A percentile compares a stretch with the other conserved stretches of the same genome.
Conservation (phyloP, 2,329 filamentous ascomycete species). For the Dothiorella sarmentorum region DNA sequence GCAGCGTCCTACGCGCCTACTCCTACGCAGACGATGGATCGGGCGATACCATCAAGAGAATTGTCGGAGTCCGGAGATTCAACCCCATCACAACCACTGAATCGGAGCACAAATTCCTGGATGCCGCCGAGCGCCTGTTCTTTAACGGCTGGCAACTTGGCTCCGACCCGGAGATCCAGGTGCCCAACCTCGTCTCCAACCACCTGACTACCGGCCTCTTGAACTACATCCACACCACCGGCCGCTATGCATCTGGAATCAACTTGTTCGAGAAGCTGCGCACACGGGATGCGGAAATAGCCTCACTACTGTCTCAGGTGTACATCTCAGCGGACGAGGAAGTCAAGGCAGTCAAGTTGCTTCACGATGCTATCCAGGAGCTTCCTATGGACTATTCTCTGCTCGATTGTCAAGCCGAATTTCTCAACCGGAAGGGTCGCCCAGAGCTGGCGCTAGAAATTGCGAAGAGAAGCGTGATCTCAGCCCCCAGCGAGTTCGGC, state of each 20-base stretch:
- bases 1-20: conserved; percentile 89
- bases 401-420: conserved; percentile 89
- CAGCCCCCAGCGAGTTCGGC: conserved; percentile 92
- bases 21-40: conserved; percentile 95
- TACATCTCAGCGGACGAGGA: conserved; percentile 95
- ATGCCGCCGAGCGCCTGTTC: conserved; percentile 91
- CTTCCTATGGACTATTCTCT: conserved; percentile 97
- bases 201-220: conserved; percentile 91
- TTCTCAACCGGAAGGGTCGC: conserved; percentile 83
- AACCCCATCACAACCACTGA: conserved; percentile 99
- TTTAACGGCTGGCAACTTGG: conserved; percentile 95
- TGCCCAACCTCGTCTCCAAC: conserved; percentile 94
- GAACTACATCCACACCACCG: conserved; percentile 92
- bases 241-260: conserved; percentile 89
- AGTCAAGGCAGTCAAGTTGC: conserved; percentile 84
- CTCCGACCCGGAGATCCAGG: conserved; percentile 94
- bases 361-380: conserved; percentile 85
- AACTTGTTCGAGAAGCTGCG: conserved; percentile 97
- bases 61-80: conserved; percentile 94
- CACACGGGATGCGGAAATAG: conserved; percentile 86
- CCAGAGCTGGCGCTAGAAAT: conserved; percentile 85
- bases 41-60: conserved; percentile 91
- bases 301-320: conserved; percentile 85
- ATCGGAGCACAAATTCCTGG: conserved; percentile 91
- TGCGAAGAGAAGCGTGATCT: conserved; percentile 90